Evolutionary conservation across 108 stramenopile genomes (phyloP).

Genomic region (Mediolabrus comicus): DNA sequence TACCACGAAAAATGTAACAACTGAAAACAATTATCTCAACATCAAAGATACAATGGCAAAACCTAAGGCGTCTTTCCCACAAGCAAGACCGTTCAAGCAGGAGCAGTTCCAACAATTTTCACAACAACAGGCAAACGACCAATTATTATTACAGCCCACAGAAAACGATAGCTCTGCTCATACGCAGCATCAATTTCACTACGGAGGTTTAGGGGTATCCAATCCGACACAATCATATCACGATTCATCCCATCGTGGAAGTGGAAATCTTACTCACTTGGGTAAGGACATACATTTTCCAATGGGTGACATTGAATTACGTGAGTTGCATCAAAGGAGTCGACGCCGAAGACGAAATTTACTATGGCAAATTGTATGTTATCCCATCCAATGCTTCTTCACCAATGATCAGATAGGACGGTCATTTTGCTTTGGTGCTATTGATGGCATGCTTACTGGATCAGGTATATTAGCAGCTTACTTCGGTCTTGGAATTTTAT

Average conservation of each 20-base stretch:
- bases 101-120: background rate
- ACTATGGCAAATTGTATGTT: slow-evolving; percentile 15
- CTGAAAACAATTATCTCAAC: background rate
- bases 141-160: background rate
- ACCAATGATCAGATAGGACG: slow-evolving; percentile 32
- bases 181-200: slow-evolving; percentile 30
- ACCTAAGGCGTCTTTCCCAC: background rate
- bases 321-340: slow-evolving; percentile 5
- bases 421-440: slow-evolving; percentile 77
- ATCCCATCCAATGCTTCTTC: slow-evolving; percentile 19
- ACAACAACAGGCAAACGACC: background rate
- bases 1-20: background rate
- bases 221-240: background rate
- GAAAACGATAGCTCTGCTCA: slow-evolving; percentile 5
- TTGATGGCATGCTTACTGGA: slow-evolving; percentile 79
- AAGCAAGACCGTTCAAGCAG: background rate
- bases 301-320: background rate
- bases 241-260: background rate
- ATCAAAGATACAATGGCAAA: background rate
- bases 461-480: slow-evolving; percentile 64
- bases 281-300: slow-evolving; percentile 3
- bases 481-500: slow-evolving; percentile 54
- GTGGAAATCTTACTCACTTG: slow-evolving; percentile 2
- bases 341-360: slow-evolving; percentile 11
- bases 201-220: slow-evolving; percentile 15